phyloP scores from a whole-genome alignment of 2,329 filamentous ascomycete genomes.

The Scytalidium sp. region DNA sequence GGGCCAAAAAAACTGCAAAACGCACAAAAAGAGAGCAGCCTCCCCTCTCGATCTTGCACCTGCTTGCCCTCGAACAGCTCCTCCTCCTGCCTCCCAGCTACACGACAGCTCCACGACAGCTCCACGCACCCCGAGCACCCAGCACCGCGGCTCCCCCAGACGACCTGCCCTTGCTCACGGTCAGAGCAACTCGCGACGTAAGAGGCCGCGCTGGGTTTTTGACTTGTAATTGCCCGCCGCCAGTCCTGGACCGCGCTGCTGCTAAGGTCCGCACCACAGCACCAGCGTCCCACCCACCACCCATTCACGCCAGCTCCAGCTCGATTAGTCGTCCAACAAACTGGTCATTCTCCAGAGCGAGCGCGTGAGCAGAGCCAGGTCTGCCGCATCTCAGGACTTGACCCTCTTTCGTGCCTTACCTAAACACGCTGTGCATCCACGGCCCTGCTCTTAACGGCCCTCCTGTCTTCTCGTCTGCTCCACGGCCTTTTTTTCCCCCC shows the following conservation, averaged over 20 bases:
- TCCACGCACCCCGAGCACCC: background rate
- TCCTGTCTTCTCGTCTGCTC: background rate
- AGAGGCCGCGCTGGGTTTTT: too few relatives aligned
- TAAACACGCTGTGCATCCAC: constrained; percentile 9
- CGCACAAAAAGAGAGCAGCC: background rate
- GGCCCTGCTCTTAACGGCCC: background rate
- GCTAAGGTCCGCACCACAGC: background rate
- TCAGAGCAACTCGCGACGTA: too few relatives aligned
- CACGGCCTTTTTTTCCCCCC: background rate
- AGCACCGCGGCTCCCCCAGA: background rate
- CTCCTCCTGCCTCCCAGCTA: background rate
- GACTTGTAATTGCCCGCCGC: background rate
- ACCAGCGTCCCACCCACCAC: background rate
- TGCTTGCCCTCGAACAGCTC: background rate
- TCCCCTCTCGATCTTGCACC: background rate
- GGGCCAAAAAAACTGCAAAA: background rate
- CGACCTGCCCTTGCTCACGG: too few relatives aligned
- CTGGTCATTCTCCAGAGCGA: constrained; percentile 26
- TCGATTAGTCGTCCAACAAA: constrained; percentile 18
- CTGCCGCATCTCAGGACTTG: too few relatives aligned
- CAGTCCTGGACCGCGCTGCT: background rate
- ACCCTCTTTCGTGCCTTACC: constrained; percentile 16
- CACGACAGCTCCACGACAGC: background rate
- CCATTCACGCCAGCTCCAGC: background rate
- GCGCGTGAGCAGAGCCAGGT: constrained; percentile 31